Conservation (phyloP, 768 basidiomycete species). For the Leccinum variicolor region DNA sequence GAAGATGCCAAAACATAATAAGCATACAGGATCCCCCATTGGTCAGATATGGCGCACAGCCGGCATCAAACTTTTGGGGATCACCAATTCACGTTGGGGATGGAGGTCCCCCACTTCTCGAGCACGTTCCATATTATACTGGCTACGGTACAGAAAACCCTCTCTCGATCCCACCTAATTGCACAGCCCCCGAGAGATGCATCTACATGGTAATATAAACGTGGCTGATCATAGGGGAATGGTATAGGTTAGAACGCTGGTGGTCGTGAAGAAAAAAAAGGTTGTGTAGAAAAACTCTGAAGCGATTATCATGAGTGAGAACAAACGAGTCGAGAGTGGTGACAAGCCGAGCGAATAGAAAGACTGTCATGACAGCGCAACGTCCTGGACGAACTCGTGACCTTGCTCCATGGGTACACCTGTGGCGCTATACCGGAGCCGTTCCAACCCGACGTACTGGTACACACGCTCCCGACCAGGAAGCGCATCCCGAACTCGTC, state of each 20-base stretch:
- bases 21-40: background rate
- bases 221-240: conserved; percentile 11
- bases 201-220: conserved; percentile 18
- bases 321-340: conserved; percentile 3
- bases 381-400: background rate
- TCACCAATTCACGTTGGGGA: conserved; percentile 6
- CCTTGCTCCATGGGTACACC: background rate
- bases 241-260: conserved; percentile 11
- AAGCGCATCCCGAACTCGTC: conserved; percentile 26
- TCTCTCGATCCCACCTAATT: background rate
- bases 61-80: background rate
- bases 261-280: conserved; percentile 1
- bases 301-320: conserved; percentile 17
- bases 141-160: conserved; percentile 12
- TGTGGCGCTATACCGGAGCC: background rate
- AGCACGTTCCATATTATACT: conserved; percentile 11
- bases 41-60: background rate
- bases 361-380: conserved; percentile 10
- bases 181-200: conserved; percentile 7
- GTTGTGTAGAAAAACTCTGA: background rate
- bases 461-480: conserved; percentile 28
- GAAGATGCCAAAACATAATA: background rate
- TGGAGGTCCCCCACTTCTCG: background rate
- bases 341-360: background rate
- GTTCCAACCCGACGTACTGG: conserved; percentile 29